Base-by-base conservation (phyloP, 2,329 filamentous ascomycete genomes). In the Graphilbum sp. region DNA sequence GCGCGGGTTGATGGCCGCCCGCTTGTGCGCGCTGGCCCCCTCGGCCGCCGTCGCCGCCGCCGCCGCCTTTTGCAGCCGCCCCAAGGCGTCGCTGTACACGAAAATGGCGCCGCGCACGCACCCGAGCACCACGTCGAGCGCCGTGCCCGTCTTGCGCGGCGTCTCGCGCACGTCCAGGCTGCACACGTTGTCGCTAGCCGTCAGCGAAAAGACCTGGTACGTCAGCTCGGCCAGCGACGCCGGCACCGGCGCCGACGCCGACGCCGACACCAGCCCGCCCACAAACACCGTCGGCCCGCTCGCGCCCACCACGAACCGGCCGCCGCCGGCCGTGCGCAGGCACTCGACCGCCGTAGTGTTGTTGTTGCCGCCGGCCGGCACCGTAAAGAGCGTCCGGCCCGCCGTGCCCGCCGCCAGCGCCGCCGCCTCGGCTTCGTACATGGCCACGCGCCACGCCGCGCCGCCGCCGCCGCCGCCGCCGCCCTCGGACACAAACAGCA, bases 51-150 rank as follows among this genome's bases (percentile, higher is more conserved):
- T 19, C 20, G 30, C 31, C 9, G 10, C 49, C 34, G 55, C 57
- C 3, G 56, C 54, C 24, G 62, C 54, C 34, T 54, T 55, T 37
- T 65, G 66, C 29, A 82, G 61, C 44, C 71, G 71, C 40, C 61
- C 55, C 10, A 88, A 52, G 15, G 86, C 61, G 55, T 93, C 80
- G 43, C 79, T 73, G 54, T 93, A 94, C n/a, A 87, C 59, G 50
- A 83, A 73, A 32, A 96, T 80, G 19, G 72, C 69, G 46, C 90
- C 90, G 36, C 75, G 71, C 5, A 72, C 69, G 45, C 83, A 77
- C 37, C 90, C 90, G 38, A 93, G 60, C 4, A 77, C 78, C 20
- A 98, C 56, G 50, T 93, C 79, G 8, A 42, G 25, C 1, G 12
- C 31, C 11, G 11, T 29, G 27, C 27, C 0, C 46, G 42, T 37